These are phyloP conservation scores for Aspergillus saccharolyticus DNA, from an alignment of 495 filamentous ascomycete species.

Conservation along the genomic window DNA sequence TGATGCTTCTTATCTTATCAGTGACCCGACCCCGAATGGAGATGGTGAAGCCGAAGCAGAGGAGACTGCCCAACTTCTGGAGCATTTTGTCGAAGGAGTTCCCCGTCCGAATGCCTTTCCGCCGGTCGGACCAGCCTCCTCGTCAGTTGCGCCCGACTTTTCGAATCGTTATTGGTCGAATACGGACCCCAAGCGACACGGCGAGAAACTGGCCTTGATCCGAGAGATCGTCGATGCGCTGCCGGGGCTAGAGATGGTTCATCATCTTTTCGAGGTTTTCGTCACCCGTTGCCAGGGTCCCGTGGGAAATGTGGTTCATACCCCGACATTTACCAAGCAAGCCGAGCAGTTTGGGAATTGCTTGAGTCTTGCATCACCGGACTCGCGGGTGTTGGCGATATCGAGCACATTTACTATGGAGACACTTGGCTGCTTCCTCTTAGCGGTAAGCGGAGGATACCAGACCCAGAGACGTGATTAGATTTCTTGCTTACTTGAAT, in stretches of 20 bases:
- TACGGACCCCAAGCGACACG: not conserved
- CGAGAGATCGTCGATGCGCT: slow-evolving; percentile 19
- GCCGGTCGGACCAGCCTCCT: not conserved
- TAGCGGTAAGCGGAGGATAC: not conserved
- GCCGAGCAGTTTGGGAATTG: not conserved
- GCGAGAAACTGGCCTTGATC: slow-evolving; percentile 11
- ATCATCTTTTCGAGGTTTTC: slow-evolving; percentile 21
- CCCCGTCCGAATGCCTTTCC: not conserved
- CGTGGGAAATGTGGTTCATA: slow-evolving; percentile 24
- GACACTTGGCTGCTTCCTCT: not conserved
- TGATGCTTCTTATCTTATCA: not conserved
- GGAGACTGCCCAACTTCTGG: not conserved
- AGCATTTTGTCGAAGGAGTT: not conserved
- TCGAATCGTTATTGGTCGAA: not conserved
- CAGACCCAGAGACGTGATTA: too few relatives aligned
- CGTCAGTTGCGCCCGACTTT: not conserved
- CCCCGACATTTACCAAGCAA: slow-evolving; percentile 20
- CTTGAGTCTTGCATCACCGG: not conserved
- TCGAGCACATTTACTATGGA: not conserved
- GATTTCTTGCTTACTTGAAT: not conserved
- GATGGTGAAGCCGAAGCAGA: not conserved
- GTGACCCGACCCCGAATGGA: not conserved
- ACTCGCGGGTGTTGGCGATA: not conserved
- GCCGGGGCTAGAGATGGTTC: slow-evolving; percentile 16
- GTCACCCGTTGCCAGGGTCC: slow-evolving; percentile 26